These are phyloP conservation scores for Triticum timopheevii DNA, from an alignment of 176 grass and related monocot genomes.

Conservation along the genomic window DNA sequence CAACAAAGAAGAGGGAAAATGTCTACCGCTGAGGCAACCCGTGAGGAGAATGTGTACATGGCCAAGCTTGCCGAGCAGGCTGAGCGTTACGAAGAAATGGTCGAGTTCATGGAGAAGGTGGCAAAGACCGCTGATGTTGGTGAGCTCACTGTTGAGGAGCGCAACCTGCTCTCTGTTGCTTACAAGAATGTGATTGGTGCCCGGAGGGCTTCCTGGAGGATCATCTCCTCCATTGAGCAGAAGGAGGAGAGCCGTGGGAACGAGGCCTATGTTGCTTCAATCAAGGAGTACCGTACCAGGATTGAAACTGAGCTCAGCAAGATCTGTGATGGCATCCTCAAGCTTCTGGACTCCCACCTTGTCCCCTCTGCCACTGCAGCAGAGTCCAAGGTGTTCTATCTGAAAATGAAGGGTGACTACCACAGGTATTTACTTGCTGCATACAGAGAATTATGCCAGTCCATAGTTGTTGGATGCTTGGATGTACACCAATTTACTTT, in stretches of 20 bases:
- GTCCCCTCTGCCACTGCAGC: conserved; percentile 42
- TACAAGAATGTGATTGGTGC: conserved; percentile 67
- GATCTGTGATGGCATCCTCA: conserved; percentile 67
- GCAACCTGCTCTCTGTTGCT: conserved; percentile 60
- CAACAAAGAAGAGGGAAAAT: conserved; percentile 9
- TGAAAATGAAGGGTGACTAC: conserved; percentile 68
- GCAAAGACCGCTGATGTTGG: conserved; percentile 42
- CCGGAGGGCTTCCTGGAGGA: conserved; percentile 55
- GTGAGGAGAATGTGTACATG: conserved; percentile 61
- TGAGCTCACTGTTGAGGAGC: conserved; percentile 60
- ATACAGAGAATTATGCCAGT: background rate
- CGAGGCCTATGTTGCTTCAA: conserved; percentile 39
- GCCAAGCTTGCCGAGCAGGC: conserved; percentile 66
- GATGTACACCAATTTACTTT: background rate
- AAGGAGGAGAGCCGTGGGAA: conserved; percentile 66
- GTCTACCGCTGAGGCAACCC: conserved; percentile 41
- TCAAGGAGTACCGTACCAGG: conserved; percentile 58
- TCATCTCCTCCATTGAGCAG: conserved; percentile 67
- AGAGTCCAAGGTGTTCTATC: conserved; percentile 64
- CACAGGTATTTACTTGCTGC: conserved; percentile 37
- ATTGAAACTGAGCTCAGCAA: conserved; percentile 57
- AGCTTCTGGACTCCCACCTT: conserved; percentile 56
- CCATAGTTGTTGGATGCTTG: no score
- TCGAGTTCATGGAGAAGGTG: conserved; percentile 67
- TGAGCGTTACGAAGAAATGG: conserved; percentile 62